Evolutionary conservation across 2,329 filamentous ascomycete genomes (phyloP).

Genomic region (Aspergillus transmontanensis): DNA sequence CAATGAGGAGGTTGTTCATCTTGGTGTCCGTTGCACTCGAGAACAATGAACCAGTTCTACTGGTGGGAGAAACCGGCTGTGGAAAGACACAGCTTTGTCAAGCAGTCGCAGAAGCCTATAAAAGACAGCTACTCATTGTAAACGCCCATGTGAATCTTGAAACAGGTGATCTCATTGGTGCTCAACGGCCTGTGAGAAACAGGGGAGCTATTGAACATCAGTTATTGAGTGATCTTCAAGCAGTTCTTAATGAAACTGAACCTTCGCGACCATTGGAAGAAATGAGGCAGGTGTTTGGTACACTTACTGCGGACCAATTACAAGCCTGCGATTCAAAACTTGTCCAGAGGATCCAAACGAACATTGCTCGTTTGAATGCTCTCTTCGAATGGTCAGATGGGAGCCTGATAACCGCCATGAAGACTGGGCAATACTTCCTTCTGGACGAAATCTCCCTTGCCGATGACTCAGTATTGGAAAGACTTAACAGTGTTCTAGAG

Average conservation of each 20-base stretch:
- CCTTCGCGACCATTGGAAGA: slow-evolving; percentile 53
- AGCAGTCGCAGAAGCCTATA: slow-evolving; percentile 78
- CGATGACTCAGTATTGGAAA: slow-evolving; percentile 94
- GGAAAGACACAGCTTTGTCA: slow-evolving; percentile 98
- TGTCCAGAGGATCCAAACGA: slow-evolving; percentile 45
- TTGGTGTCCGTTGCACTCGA: slow-evolving; percentile 83
- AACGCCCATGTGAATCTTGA: slow-evolving; percentile 99
- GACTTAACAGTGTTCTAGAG: slow-evolving; percentile 94
- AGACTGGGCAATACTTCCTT: slow-evolving; percentile 83
- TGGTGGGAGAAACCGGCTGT: slow-evolving; percentile 96
- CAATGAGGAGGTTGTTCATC: slow-evolving; percentile 89
- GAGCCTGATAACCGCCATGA: slow-evolving; percentile 92
- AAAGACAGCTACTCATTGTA: slow-evolving; percentile 78
- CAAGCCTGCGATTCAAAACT: slow-evolving; percentile 53
- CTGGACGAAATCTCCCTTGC: slow-evolving; percentile 97
- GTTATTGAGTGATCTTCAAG: slow-evolving; percentile 63
- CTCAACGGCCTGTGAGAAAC: slow-evolving; percentile 88
- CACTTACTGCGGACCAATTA: slow-evolving; percentile 49
- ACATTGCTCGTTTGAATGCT: slow-evolving; percentile 70
- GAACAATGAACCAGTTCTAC: slow-evolving; percentile 89
- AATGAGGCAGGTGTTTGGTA: slow-evolving; percentile 62
- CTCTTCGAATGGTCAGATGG: slow-evolving; percentile 97
- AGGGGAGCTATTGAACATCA: slow-evolving; percentile 70
- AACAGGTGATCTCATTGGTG: slow-evolving; percentile 94
- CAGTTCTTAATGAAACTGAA: slow-evolving; percentile 39